These are phyloP conservation scores for Inga leiocalycina DNA, from an alignment of 306 rosid genomes.

Conservation along the genomic window DNA sequence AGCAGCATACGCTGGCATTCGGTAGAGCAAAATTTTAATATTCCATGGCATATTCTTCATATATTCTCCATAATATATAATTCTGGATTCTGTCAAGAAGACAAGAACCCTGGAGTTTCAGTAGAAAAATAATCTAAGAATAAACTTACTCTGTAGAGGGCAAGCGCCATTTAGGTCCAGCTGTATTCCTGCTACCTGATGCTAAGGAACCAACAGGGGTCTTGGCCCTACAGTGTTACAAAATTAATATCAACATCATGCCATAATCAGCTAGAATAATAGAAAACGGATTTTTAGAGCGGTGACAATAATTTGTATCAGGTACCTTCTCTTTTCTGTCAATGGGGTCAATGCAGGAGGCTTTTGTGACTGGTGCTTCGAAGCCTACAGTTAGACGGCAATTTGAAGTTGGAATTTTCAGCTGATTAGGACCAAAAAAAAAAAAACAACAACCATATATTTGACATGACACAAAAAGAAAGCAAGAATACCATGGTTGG, in stretches of 20 bases:
- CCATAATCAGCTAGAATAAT: background rate
- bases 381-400: slow-evolving; percentile 44
- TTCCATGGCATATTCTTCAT: background rate
- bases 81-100: background rate
- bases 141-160: slow-evolving; percentile 63
- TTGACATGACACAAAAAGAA: slow-evolving; percentile 9
- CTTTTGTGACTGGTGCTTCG: slow-evolving; percentile 50
- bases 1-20: too few relatives aligned
- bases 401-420: slow-evolving; percentile 20
- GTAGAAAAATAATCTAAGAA: background rate
- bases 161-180: slow-evolving; percentile 64
- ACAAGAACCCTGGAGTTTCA: background rate
- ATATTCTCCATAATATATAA: background rate
- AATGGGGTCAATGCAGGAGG: slow-evolving; percentile 69
- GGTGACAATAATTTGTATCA: slow-evolving; percentile 14
- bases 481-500: slow-evolving; percentile 61
- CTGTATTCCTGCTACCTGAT: slow-evolving; percentile 40
- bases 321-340: slow-evolving; percentile 77
- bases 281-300: background rate
- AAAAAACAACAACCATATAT: background rate
- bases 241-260: slow-evolving; percentile 22
- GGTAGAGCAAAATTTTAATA: background rate
- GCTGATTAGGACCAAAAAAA: background rate
- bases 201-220: slow-evolving; percentile 54
- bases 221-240: slow-evolving; percentile 44